Evolutionary conservation across 345 rosid genomes (phyloP).

Genomic region (Clausena lansium): DNA sequence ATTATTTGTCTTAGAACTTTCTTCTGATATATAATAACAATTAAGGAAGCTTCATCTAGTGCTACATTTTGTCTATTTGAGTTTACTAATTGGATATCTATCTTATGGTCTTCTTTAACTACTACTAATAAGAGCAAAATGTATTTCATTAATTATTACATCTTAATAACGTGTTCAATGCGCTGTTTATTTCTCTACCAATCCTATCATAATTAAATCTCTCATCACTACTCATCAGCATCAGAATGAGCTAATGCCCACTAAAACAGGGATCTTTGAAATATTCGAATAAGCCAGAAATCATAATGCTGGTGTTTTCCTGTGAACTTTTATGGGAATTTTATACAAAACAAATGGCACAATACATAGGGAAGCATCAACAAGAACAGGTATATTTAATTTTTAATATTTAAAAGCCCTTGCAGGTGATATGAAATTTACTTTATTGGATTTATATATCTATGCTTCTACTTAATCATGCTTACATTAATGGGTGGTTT

Average conservation of each 20-base stretch:
- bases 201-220: background rate
- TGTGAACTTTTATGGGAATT: conserved; percentile 1
- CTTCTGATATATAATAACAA: background rate
- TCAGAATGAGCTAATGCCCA: background rate
- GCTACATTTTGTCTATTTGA: conserved; percentile 3
- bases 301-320: background rate
- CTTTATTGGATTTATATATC: conserved; percentile 13
- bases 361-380: conserved; percentile 2
- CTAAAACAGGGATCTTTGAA: conserved; percentile 13
- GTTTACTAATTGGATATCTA: background rate
- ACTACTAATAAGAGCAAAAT: background rate
- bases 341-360: background rate
- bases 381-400: conserved; percentile 19
- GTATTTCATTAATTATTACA: background rate
- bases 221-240: conserved; percentile 7
- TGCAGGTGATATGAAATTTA: conserved; percentile 10
- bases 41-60: conserved; percentile 8
- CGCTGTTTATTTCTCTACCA: background rate
- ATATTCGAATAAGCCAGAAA: conserved; percentile 12
- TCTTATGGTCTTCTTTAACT: conserved; percentile 4
- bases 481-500: background rate
- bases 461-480: conserved; percentile 7
- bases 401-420: conserved; percentile 17
- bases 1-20: background rate
- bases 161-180: background rate